phyloP scores from a whole-genome alignment of 1,284 basidiomycete species.

The Trichosporon faecale region DNA sequence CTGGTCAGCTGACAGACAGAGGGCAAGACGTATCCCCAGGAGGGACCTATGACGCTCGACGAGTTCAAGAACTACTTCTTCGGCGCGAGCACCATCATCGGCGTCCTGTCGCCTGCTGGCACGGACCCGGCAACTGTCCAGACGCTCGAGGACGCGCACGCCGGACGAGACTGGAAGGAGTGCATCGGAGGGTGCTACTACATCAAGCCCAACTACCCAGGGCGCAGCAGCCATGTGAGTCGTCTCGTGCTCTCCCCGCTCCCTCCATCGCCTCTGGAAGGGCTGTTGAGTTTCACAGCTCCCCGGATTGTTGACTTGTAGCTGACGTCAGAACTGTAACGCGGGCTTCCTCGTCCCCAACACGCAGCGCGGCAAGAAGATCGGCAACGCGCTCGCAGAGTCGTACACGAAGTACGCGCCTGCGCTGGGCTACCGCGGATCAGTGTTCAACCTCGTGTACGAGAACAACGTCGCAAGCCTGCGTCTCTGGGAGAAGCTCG shows the following conservation, averaged over 20 bases:
- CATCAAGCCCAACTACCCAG: constrained; percentile 88
- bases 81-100: constrained; percentile 70
- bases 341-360: constrained; percentile 83
- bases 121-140: constrained; percentile 26
- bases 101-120: constrained; percentile 54
- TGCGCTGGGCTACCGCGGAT: constrained; percentile 67
- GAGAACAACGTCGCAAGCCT: constrained; percentile 59
- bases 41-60: constrained; percentile 58
- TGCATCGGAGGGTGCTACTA: constrained; percentile 78
- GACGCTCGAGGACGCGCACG: constrained; percentile 36
- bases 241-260: neutral
- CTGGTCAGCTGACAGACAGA: constrained; percentile 26
- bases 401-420: constrained; percentile 82
- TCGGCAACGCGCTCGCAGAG: constrained; percentile 70
- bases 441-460: constrained; percentile 92
- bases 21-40: constrained; percentile 81
- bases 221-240: constrained; percentile 85
- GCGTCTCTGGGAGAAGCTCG: constrained; percentile 80
- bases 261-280: too few species aligned
- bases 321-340: constrained; percentile 39
- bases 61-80: constrained; percentile 69
- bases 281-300: too few species aligned
- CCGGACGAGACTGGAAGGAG: constrained; percentile 61
- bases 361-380: constrained; percentile 63
- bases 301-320: too few species aligned